Percentiles rank a stretch among this genome's conserved stretches.
Conservation (phyloP, 2,329 filamentous ascomycete species). For the Neopestalotiopsis clavispora region DNA sequence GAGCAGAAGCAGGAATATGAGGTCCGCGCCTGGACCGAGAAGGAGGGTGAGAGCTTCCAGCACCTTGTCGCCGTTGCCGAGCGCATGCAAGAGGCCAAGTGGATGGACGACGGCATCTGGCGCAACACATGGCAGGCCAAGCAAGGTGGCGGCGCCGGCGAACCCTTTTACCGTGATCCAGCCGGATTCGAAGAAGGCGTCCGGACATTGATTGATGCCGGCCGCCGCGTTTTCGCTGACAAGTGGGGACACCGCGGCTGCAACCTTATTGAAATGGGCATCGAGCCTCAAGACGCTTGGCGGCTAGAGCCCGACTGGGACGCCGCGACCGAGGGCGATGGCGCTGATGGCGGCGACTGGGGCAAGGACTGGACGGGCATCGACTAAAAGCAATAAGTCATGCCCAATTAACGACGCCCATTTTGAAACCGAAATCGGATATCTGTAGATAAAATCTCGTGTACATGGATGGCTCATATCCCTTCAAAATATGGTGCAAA, state of each 20-base stretch:
- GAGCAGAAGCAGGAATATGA: slow-evolving; percentile 34
- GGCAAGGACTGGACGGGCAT: slow-evolving; percentile 36
- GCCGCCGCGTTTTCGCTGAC: slow-evolving; percentile 39
- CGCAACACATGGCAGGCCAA: slow-evolving; percentile 46
- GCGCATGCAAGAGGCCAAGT: slow-evolving; percentile 36
- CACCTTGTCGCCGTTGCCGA: slow-evolving; percentile 38
- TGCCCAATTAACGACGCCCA: background rate
- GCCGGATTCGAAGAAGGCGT: slow-evolving; percentile 41
- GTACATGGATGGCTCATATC: background rate
- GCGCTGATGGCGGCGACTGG: slow-evolving; percentile 35
- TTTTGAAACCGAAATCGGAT: background rate
- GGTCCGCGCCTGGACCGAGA: slow-evolving; percentile 35
- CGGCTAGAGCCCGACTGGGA: slow-evolving; percentile 43
- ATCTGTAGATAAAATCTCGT: background rate
- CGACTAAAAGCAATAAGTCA: slow-evolving; percentile 12
- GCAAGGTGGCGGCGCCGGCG: slow-evolving; percentile 47
- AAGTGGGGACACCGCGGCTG: slow-evolving; percentile 50
- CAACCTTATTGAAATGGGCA: slow-evolving; percentile 35
- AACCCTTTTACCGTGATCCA: slow-evolving; percentile 47
- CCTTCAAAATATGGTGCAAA: background rate
- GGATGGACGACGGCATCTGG: slow-evolving; percentile 24
- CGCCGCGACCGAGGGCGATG: slow-evolving; percentile 25
- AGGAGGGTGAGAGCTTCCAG: slow-evolving; percentile 40
- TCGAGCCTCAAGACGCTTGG: slow-evolving; percentile 41
- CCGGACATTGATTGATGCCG: slow-evolving; percentile 39